These are phyloP conservation scores for Cryomyces minteri DNA, from an alignment of 495 filamentous ascomycete genomes.

Conservation along the genomic window DNA sequence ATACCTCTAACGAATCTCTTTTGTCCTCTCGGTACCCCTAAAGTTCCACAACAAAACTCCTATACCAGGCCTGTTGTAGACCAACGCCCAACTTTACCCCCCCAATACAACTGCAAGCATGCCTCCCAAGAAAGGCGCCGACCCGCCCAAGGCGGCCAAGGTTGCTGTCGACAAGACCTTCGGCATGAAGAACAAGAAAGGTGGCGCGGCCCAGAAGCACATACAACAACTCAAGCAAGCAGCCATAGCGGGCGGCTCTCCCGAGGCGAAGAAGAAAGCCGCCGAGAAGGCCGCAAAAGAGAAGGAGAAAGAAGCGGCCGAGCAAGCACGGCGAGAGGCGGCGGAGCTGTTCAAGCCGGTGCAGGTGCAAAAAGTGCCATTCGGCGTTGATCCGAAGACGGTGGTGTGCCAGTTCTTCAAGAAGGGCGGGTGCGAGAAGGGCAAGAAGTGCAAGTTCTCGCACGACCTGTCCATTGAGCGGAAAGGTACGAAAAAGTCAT, in stretches of 20 bases:
- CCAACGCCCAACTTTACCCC: background rate
- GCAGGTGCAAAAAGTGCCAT: constrained; percentile 89
- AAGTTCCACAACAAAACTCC: no score
- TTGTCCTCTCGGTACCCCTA: no score
- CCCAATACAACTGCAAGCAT: constrained; percentile 31
- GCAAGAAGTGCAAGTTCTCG: constrained; percentile 91
- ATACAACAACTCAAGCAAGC: constrained; percentile 67
- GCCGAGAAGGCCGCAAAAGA: constrained; percentile 75
- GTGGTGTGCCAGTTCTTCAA: constrained; percentile 94
- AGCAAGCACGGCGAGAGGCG: constrained; percentile 57
- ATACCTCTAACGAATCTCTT: no score
- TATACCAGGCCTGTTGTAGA: background rate
- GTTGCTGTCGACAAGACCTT: constrained; percentile 88
- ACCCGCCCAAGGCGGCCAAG: constrained; percentile 51
- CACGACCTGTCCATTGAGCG: constrained; percentile 81
- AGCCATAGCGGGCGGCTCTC: constrained; percentile 47
- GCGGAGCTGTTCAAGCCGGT: constrained; percentile 84
- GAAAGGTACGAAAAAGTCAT: constrained; percentile 76
- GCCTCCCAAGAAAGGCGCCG: constrained; percentile 70
- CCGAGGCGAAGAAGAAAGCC: constrained; percentile 74
- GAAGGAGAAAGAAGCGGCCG: constrained; percentile 76
- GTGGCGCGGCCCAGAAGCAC: constrained; percentile 66
- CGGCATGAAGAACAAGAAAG: constrained; percentile 99
- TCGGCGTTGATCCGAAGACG: constrained; percentile 96
- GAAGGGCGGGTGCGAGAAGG: constrained; percentile 94